Percentiles rank a stretch among this genome's conserved stretches.
Conservation (phyloP, 345 rosid species). For the Conringia planisiliqua region DNA sequence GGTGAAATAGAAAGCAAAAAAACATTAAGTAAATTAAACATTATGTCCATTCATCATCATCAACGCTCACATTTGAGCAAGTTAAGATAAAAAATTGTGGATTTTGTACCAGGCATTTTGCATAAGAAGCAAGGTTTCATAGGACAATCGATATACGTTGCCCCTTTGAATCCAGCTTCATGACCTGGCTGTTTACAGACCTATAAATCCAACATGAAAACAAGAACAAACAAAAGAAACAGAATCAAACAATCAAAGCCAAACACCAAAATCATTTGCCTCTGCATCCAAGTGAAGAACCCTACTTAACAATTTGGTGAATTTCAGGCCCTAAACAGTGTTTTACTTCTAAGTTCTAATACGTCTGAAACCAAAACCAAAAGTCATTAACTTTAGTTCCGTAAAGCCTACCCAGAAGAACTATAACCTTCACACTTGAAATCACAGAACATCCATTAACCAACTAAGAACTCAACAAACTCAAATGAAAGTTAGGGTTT, state of each 20-base stretch:
- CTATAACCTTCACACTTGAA: not conserved
- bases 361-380: not conserved
- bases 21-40: not conserved
- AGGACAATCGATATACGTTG: constrained; percentile 89
- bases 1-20: not conserved
- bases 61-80: not conserved
- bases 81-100: not conserved
- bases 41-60: not conserved
- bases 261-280: not conserved
- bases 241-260: not conserved
- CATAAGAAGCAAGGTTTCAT: constrained; percentile 98
- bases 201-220: constrained; percentile 38
- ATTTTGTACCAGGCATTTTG: constrained; percentile 79
- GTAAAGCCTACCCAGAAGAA: not conserved
- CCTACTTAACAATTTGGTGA: not conserved
- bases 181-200: constrained; percentile 89
- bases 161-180: constrained; percentile 95
- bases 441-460: not conserved
- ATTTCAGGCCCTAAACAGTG: not conserved
- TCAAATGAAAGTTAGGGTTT: constrained; percentile 9
- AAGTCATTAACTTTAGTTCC: not conserved
- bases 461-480: not conserved
- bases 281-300: not conserved
- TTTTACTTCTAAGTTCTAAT: too few relatives aligned
- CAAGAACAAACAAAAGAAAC: not conserved